Percentiles rank a stretch among this genome's conserved stretches.
Conservation (phyloP, 805 yeast genomes). For the Zygoascus tannicola region DNA sequence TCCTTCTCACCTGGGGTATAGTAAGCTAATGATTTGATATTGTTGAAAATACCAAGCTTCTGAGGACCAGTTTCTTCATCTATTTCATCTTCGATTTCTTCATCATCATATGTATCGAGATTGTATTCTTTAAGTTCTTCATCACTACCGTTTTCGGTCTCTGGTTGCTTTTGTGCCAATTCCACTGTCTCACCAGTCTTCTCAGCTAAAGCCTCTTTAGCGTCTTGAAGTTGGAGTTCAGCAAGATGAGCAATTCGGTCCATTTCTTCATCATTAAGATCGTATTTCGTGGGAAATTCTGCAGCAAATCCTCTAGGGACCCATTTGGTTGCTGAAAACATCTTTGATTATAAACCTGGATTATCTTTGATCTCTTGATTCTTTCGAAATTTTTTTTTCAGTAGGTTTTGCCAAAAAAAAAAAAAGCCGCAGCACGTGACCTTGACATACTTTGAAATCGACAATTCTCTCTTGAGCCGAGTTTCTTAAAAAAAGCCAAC, state of each 20-base stretch:
- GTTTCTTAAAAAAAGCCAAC: background rate
- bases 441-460: background rate
- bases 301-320: constrained; percentile 94
- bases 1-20: constrained; percentile 41
- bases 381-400: constrained; percentile 1
- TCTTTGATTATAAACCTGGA: constrained; percentile 22
- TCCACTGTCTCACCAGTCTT: constrained; percentile 10
- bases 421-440: background rate
- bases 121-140: constrained; percentile 86
- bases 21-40: constrained; percentile 33
- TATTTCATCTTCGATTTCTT: constrained; percentile 28
- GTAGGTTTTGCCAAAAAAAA: background rate
- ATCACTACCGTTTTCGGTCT: constrained; percentile 32
- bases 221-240: constrained; percentile 68
- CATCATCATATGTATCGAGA: constrained; percentile 56
- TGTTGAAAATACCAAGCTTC: constrained; percentile 38
- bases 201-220: constrained; percentile 44
- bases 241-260: constrained; percentile 83
- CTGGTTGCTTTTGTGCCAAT: background rate
- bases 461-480: background rate
- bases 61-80: constrained; percentile 45
- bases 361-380: background rate
- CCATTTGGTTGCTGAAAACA: constrained; percentile 93
- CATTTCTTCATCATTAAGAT: constrained; percentile 85
- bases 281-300: constrained; percentile 84